phyloP scores from a whole-genome alignment of 495 filamentous ascomycete genomes.

The Aspergillus coremiiformis region DNA sequence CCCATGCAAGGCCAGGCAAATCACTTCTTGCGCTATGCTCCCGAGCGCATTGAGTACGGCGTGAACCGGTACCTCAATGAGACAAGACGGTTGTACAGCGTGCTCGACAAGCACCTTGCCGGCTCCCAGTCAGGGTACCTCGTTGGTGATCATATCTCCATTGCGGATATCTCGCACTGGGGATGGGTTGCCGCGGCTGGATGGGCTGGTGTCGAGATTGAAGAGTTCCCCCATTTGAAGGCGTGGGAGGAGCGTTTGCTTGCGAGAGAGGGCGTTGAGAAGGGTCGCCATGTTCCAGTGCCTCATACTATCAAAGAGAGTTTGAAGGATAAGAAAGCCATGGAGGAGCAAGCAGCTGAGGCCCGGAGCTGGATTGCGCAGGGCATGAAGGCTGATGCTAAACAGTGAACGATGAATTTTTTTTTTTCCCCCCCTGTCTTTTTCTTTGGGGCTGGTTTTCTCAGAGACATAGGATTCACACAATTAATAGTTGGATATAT shows the following conservation, averaged over 20 bases:
- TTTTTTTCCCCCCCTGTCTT: too few species aligned
- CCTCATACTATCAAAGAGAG: conserved; percentile 56
- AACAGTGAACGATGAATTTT: conserved; percentile 20
- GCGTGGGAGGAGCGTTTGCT: conserved; percentile 68
- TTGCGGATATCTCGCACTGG: conserved; percentile 78
- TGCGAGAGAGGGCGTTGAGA: conserved; percentile 61
- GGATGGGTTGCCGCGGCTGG: conserved; percentile 60
- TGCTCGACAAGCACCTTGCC: conserved; percentile 66
- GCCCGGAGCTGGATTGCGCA: conserved; percentile 53
- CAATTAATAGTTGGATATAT: too few species aligned
- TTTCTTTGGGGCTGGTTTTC: too few species aligned
- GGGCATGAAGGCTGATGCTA: conserved; percentile 54
- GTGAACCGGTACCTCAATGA: conserved; percentile 78
- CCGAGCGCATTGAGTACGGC: conserved; percentile 80
- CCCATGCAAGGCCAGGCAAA: conserved; percentile 94
- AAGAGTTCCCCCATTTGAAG: conserved; percentile 70
- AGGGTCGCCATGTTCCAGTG: conserved; percentile 69
- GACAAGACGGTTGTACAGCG: conserved; percentile 69
- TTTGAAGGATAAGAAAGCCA: conserved; percentile 45
- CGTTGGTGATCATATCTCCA: conserved; percentile 71
- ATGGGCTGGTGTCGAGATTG: conserved; percentile 68
- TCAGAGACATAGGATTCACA: too few species aligned
- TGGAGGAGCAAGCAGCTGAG: conserved; percentile 46
- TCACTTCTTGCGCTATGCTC: conserved; percentile 82
- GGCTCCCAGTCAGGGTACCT: conserved; percentile 60